Evolutionary conservation across 139 green algal genomes (phyloP), one percentile per base, ranked within the genome.

Genomic region (Parachlorella kessleri): DNA sequence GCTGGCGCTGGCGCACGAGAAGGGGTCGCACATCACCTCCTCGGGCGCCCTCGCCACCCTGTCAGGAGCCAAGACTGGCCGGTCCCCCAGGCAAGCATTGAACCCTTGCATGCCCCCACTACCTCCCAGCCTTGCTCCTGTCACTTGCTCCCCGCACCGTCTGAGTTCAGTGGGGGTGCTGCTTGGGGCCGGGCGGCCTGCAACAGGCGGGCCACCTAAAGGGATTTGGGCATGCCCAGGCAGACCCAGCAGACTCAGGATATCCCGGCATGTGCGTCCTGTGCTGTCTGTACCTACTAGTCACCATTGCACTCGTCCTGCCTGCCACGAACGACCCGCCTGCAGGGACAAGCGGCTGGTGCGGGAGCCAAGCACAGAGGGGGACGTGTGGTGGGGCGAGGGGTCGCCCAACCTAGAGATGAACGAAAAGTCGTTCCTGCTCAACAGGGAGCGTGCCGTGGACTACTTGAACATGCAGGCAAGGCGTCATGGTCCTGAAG

Each of bases 291-390:
- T n/a, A n/a, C n/a, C n/a, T n/a, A n/a, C n/a, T n/a, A n/a, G n/a
- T n/a, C n/a, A n/a, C n/a, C n/a, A n/a, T n/a, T n/a, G n/a, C n/a
- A n/a, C n/a, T n/a, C n/a, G n/a, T n/a, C n/a, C n/a, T n/a, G n/a
- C n/a, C n/a, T n/a, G n/a, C n/a, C n/a, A n/a, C n/a, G n/a, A n/a
- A n/a, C 82, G n/a, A n/a, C 48, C 14, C 21, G 92, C 79, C 55
- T 93, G 92, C 65, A 91, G 91, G 42, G 95, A 98, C 93, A 99
- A 98, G 92, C 91, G 95, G 54, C 89, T 99, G 9, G 94, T 99
- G 73, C 85, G 89, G 6, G 93, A 98, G 74, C 41, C 88, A 0
- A 65, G 66, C 5, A 92, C 88, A 3, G 81, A 96, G 78, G 77
- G 82, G 23, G 89, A 97, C 77, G 84, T 98, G n/a, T 98, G 94